Conservation (phyloP, 495 filamentous ascomycete species). For the Usnea hakonensis region DNA sequence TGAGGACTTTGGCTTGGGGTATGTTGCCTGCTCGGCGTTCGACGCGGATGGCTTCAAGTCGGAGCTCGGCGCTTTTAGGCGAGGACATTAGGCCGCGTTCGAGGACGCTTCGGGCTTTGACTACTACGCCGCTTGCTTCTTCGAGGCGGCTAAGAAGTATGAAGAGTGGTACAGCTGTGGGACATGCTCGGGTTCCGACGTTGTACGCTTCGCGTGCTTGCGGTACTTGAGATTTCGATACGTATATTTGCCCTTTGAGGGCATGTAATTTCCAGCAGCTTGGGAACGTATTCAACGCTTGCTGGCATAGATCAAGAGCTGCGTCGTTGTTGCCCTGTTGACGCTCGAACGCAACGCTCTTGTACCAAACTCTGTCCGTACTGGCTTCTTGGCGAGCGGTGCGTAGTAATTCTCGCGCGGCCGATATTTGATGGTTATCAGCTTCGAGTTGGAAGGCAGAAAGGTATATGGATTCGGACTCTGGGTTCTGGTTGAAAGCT, state of each 20-base stretch:
- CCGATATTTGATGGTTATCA: constrained; percentile 68
- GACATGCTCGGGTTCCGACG: constrained; percentile 78
- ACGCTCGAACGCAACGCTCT: constrained; percentile 84
- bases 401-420: constrained; percentile 71
- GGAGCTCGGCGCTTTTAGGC: constrained; percentile 76
- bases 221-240: constrained; percentile 62
- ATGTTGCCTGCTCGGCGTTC: constrained; percentile 84
- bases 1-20: constrained; percentile 74
- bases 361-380: constrained; percentile 95
- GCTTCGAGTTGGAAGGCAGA: constrained; percentile 92
- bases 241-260: constrained; percentile 98
- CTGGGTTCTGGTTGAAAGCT: constrained; percentile 87
- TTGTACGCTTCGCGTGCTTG: constrained; percentile 88
- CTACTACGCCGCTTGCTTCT: constrained; percentile 72
- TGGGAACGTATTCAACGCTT: constrained; percentile 84
- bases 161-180: constrained; percentile 79
- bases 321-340: constrained; percentile 69
- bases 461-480: constrained; percentile 96
- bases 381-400: constrained; percentile 78
- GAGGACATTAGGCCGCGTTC: constrained; percentile 81
- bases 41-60: constrained; percentile 85
- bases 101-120: constrained; percentile 87
- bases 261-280: constrained; percentile 86
- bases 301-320: constrained; percentile 76
- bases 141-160: constrained; percentile 80